Evolutionary conservation across 305 asterid species (phyloP), one percentile per base, ranked within the genome.

Genomic region (Solanum aculeatissimum): DNA sequence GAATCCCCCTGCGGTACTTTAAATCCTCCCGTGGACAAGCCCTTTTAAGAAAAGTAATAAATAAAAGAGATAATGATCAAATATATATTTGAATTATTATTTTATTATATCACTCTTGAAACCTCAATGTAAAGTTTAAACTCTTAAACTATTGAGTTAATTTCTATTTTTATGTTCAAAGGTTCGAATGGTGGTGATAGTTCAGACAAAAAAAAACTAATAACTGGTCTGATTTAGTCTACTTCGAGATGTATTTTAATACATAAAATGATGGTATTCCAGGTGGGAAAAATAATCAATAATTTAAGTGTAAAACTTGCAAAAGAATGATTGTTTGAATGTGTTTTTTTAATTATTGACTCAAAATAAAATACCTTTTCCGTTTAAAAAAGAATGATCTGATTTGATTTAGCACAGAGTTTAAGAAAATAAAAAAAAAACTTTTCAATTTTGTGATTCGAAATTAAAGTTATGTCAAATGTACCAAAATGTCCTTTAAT

Each of bases 341-440:
- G 10, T 2, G 2, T 3, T 45, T 9, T 9, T 45, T 9, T 45
- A 12, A 45, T 12, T 9, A 45, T 38, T 38, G 7, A 38, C 42
- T 38, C 42, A 29, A 29, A 35, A 35, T 35, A 35, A 35, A 6
- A 35, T 35, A 35, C 1, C 40, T 35, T 35, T 7, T 35, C 5
- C 6, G 1, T 35, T 35, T 35, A 35, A 35, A 35, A 35, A n/a
- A 5, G 5, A 35, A 35, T 35, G 1, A 35, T 35, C 0, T 4
- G 5, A 0, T 35, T 35, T 35, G 1, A 35, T 0, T 35, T 35
- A 7, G 0, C 7, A 35, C 5, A 0, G 1, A 35, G 5, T 5
- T 35, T 29, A 29, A 1, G 32, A 29, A 29, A 29, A 2, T 29
- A 29, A 29, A 29, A 2, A 29, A 2, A 29, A 29, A 29, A 29